Conservation (phyloP, 1,284 basidiomycete genomes). For the Leccinum solheimii region DNA sequence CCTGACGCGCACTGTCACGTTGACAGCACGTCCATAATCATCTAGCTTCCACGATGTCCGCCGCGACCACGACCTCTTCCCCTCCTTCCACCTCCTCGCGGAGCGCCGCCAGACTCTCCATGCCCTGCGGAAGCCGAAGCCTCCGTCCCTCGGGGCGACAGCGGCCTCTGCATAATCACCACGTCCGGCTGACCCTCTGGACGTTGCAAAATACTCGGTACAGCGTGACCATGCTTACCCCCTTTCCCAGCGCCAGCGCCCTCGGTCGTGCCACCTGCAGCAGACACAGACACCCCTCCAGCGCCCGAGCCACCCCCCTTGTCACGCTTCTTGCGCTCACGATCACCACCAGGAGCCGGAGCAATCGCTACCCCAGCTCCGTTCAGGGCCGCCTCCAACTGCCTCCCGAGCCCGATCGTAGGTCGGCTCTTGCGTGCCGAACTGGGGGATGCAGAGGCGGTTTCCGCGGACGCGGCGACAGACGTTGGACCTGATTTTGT, state of each 20-base stretch:
- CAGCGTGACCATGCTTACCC: constrained; percentile 10
- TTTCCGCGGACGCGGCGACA: constrained; percentile 8
- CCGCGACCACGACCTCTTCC: constrained; percentile 18
- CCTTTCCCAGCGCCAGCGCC: constrained; percentile 26
- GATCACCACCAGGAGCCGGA: constrained; percentile 27
- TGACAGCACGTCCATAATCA: neutral
- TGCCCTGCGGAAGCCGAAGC: neutral
- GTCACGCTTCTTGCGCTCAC: constrained; percentile 35
- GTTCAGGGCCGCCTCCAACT: constrained; percentile 65
- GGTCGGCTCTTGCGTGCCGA: constrained; percentile 49
- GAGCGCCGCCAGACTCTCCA: neutral
- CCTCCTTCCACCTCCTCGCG: constrained; percentile 4
- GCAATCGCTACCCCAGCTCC: constrained; percentile 46
- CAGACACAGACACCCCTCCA: constrained; percentile 15
- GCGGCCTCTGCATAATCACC: constrained; percentile 16
- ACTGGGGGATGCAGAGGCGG: constrained; percentile 26
- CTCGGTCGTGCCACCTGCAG: constrained; percentile 12
- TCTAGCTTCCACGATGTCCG: constrained; percentile 27
- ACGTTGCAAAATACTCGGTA: constrained; percentile 36
- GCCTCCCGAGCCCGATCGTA: constrained; percentile 56
- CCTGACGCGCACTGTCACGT: neutral
- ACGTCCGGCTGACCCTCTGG: constrained; percentile 23
- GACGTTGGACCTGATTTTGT: neutral
- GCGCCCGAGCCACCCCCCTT: constrained; percentile 13
- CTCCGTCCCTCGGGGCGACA: constrained; percentile 13